Percentiles rank a stretch among this genome's conserved stretches.
These are phyloP conservation scores for Amaranthus palmeri DNA, from an alignment of 148 eudicot genomes.

Conservation along the genomic window DNA sequence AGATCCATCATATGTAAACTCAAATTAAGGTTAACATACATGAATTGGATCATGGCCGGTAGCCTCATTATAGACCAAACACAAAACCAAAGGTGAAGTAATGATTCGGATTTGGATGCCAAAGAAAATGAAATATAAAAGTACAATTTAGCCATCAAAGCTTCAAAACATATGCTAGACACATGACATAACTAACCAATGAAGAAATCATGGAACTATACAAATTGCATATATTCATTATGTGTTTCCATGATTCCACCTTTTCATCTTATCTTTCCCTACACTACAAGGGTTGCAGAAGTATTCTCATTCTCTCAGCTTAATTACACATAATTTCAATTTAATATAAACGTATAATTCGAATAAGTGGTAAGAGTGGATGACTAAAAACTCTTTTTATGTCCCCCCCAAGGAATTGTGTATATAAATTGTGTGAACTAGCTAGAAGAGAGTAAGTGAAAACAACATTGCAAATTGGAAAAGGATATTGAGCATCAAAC, in stretches of 20 bases:
- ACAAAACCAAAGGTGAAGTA: neutral
- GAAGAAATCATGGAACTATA: neutral
- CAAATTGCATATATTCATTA: neutral
- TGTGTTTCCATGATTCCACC: neutral
- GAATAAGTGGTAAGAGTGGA: neutral
- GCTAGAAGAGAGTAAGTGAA: neutral
- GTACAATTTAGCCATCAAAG: neutral
- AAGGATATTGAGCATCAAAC: conserved; percentile 95
- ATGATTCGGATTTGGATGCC: neutral
- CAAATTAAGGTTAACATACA: conserved; percentile 55
- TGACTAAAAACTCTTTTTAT: neutral
- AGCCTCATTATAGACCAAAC: neutral
- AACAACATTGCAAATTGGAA: neutral
- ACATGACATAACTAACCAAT: neutral
- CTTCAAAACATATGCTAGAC: neutral
- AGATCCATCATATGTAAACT: conserved; percentile 46
- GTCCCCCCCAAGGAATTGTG: neutral
- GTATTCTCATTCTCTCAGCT: neutral
- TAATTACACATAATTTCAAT: neutral
- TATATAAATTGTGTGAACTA: neutral
- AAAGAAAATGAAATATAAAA: neutral
- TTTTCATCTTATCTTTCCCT: neutral
- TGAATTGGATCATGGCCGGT: neutral
- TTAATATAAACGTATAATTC: neutral
- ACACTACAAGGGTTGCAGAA: neutral